Base-by-base conservation (phyloP, 352 stramenopile species). In the Phytophthora megakarya region DNA sequence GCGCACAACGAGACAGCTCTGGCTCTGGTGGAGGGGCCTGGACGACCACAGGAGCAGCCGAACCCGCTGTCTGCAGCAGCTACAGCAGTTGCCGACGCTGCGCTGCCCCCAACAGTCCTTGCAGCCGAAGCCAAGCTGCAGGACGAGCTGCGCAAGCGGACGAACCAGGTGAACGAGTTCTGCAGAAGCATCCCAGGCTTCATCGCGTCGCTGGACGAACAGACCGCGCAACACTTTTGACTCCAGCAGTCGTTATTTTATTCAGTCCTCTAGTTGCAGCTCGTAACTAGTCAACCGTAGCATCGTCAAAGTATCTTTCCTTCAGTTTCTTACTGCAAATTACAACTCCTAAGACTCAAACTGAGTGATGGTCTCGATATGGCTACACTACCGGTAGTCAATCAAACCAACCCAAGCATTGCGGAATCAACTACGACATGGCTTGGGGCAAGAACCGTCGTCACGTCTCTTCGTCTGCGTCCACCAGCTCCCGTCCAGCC, bases 81-180 rank as follows among this genome's bases (percentile, higher is more conserved):
- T 11, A 22, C 30, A 28, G 18, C 40, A 8, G 13, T 22, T 8
- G 13, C 61, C 5, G 67, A 80, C 15, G 43, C 61, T 28, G 61
- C 73, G 19, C 21, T 82, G 13, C 64, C 76, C 1, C 46, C 52
- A 13, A 22, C 30, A 26, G 68, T 81, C 4, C n/a, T 56, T 5
- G 52, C 32, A 13, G 47, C 63, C 0, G 76, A 82, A 49, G 30
- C 23, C 11, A 72, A 75, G 30, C 37, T 84, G 10, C 76, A 67
- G 23, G 60, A 76, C 45, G 54, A 73, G 32, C 33, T 84, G 10
- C 48, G 46, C 18, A 52, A 67, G 32, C 73, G 76, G 16, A 64
- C 50, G 18, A 39, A 68, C 21, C 63, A 63, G 50, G n/a, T 75
- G 19, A 25, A 61, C n/a, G 64, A 70, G 39, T 78, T 78, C 60